phyloP scores from a whole-genome alignment of 129 eudicot species.

The Glebionis coronaria region DNA sequence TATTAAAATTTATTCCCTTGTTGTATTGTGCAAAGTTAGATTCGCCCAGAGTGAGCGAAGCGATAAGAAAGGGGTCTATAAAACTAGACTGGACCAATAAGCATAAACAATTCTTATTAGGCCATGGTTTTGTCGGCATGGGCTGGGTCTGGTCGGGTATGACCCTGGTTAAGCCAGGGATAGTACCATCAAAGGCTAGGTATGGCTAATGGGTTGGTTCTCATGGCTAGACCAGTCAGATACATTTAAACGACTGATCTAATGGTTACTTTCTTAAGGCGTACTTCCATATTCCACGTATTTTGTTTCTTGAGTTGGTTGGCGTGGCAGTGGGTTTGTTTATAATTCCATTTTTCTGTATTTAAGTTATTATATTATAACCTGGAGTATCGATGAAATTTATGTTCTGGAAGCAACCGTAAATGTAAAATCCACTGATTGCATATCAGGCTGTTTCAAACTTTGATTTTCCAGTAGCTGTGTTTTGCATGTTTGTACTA shows the following conservation, averaged over 20 bases:
- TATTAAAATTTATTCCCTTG: conserved; percentile 20
- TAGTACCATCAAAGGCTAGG: not conserved
- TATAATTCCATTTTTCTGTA: not conserved
- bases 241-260: not conserved
- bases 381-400: not conserved
- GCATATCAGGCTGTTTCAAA: not conserved
- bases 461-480: not conserved
- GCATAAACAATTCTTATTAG: not conserved
- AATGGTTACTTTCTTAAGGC: not conserved
- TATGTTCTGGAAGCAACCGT: too few relatives aligned
- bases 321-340: not conserved
- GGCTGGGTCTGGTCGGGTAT: not conserved
- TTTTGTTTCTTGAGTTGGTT: not conserved
- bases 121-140: too few relatives aligned
- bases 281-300: not conserved
- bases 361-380: not conserved
- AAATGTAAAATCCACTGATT: not conserved
- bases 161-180: conserved; percentile 9
- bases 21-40: conserved; percentile 10
- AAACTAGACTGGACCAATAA: not conserved
- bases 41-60: not conserved
- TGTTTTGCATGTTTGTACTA: not conserved
- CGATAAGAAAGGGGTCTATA: not conserved
- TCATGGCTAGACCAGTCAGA: conserved; percentile 9
- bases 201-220: not conserved